Base-by-base conservation (phyloP, 2,329 filamentous ascomycete species). In the Harringtonia lauricola region DNA sequence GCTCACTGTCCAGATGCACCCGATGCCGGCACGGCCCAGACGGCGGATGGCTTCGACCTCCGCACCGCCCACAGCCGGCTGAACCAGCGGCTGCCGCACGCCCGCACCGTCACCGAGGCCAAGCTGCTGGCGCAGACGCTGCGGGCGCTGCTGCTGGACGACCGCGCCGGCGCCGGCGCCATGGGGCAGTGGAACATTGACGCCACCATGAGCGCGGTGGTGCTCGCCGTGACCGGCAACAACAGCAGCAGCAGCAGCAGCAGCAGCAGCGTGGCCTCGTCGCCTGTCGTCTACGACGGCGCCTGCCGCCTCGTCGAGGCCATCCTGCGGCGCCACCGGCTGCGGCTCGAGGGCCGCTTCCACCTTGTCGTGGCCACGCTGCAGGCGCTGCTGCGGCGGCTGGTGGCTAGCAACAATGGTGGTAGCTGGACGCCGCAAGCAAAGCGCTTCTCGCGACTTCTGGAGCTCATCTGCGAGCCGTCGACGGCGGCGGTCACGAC, bases 171-270 rank as follows among this genome's bases (percentile, higher is more conserved):
- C 0, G 63, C 68, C 0, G 63, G 62, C 17, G 62, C 63, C 34
- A 73, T 77, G 65, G 67, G 64, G 7, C 75, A 79, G 52, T 76
- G 73, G 67, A 77, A 76, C 49, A 64, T 78, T 19, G 75, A 79
- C 47, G 51, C 63, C 24, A 74, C 72, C 4, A 57, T 79, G 33
- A 65, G 63, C 51, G 65, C 62, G 6, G 63, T 75, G 4, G 55
- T 55, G 48, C 59, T 53, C 40, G 59, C 60, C 39, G 68, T 47
- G 8, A n/a, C 36, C 17, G 5, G 18, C 19, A 24, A 38, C 44
- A 31, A 52, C 18, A 17, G 17, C n/a, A 24, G 10, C 22, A 14
- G 8, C 17, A 18, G 19, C n/a, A n/a, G n/a, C n/a, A n/a, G n/a
- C n/a, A n/a, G n/a, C n/a, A n/a, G n/a, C n/a, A n/a, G n/a, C 9